phyloP scores from a whole-genome alignment of 192 early-diverging fungal species.

The Haplosporangium gracile region DNA sequence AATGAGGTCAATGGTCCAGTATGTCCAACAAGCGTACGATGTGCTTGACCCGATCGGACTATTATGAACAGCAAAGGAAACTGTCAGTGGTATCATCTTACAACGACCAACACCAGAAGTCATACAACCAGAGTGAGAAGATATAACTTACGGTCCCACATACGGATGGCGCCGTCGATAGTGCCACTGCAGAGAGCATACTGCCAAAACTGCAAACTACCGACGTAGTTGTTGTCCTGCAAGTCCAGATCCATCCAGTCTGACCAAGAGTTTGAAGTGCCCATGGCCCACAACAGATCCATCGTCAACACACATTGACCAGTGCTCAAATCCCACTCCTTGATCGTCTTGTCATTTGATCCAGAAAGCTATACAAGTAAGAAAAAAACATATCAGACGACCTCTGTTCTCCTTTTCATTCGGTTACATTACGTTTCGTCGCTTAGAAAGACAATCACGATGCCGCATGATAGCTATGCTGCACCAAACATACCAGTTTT shows the following conservation, averaged over 20 bases:
- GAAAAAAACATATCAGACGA: not conserved
- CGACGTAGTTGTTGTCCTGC: slow-evolving; percentile 67
- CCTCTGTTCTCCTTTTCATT: not conserved
- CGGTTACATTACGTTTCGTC: slow-evolving; percentile 7
- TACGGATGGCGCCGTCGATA: slow-evolving; percentile 76
- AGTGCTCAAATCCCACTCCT: slow-evolving; percentile 82
- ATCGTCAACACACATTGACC: slow-evolving; percentile 74
- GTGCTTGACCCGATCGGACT: slow-evolving; percentile 79
- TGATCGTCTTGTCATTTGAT: slow-evolving; percentile 81
- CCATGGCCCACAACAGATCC: slow-evolving; percentile 78
- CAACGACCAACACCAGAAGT: no score
- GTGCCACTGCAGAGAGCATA: slow-evolving; percentile 82
- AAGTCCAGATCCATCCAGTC: slow-evolving; percentile 43
- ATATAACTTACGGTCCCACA: slow-evolving; percentile 77
- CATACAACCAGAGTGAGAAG: no score
- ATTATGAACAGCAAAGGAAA: not conserved
- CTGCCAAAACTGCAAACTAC: slow-evolving; percentile 80
- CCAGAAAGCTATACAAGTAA: slow-evolving; percentile 72
- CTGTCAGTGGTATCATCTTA: not conserved
- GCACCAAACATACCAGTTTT: slow-evolving; percentile 59
- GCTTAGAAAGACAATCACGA: slow-evolving; percentile 15
- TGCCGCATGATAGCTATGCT: not conserved
- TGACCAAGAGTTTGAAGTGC: slow-evolving; percentile 31
- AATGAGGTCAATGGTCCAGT: slow-evolving; percentile 70
- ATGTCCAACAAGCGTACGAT: slow-evolving; percentile 79